Conservation (phyloP, 352 stramenopile genomes). For the Globisporangium solare region DNA sequence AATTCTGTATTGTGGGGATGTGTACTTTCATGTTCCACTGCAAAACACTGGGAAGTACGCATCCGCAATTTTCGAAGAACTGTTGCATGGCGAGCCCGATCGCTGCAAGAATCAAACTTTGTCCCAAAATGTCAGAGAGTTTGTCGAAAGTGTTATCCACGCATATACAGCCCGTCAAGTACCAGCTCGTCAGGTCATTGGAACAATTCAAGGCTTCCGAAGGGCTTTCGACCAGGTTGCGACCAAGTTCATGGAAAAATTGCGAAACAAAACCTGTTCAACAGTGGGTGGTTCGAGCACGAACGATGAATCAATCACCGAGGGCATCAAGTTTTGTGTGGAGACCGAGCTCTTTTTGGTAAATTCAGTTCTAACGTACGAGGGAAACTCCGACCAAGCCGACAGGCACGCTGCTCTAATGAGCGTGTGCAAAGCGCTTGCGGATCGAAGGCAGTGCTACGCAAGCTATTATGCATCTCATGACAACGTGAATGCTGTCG, state of each 20-base stretch:
- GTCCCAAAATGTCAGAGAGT: conserved; percentile 20
- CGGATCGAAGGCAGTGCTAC: conserved; percentile 30
- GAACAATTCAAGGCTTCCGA: conserved; percentile 28
- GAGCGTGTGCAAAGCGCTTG: conserved; percentile 23
- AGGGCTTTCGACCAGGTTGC: conserved; percentile 24
- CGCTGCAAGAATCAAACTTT: conserved; percentile 2
- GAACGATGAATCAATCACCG: not conserved
- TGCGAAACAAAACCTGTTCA: conserved; percentile 12
- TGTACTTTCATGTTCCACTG: conserved; percentile 18
- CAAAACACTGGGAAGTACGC: conserved; percentile 48
- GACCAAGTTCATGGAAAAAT: conserved; percentile 18
- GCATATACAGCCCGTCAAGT: conserved; percentile 33
- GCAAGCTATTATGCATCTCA: conserved; percentile 26
- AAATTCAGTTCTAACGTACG: conserved; percentile 18
- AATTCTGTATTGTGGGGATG: conserved; percentile 47
- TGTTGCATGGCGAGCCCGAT: not conserved
- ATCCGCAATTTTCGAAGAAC: conserved; percentile 38
- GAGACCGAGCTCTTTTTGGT: conserved; percentile 21
- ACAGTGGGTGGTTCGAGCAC: not conserved
- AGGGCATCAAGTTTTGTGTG: conserved; percentile 9
- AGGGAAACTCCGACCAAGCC: not conserved
- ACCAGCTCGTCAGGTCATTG: conserved; percentile 15
- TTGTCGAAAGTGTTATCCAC: conserved; percentile 33
- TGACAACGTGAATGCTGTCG: conserved; percentile 16
- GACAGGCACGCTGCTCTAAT: conserved; percentile 12